Evolutionary conservation across 2,329 filamentous ascomycete species (phyloP), one percentile per base, ranked within the genome.

Genomic region (Trichoderma atroviride): DNA sequence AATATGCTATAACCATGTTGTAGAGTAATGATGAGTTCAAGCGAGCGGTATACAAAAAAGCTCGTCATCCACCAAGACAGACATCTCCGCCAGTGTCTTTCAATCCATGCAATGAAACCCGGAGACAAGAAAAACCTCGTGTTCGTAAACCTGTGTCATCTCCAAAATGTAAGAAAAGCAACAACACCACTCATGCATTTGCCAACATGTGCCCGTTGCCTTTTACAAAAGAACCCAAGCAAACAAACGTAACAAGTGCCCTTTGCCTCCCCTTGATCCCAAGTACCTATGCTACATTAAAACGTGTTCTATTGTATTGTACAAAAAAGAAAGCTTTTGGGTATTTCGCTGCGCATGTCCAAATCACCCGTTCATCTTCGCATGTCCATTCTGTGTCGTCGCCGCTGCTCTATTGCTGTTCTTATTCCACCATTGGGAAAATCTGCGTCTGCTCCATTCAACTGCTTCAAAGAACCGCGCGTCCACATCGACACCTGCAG

Each of bases 401-500:
- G 40, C n/a, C 33, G 22, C 24, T 11, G 24, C 57, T 16, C 29
- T 27, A n/a, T 52, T 22, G 5, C n/a, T 67, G 22, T 58, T 67
- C 40, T 9, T 16, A 6, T 37, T 6, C 63, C 64, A 67, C 22
- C 14, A 50, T 5, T 47, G 35, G 10, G 63, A 29, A 16, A 50
- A 59, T 57, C 22, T 35, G 29, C 72, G 40, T 58, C 65, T 71
- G 19, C 47, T 64, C 67, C 73, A 73, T 16, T 63, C 66, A 66
- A 74, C 74, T 6, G 69, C 73, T 35, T 70, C 50, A 40, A 66
- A 56, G 62, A 78, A 72, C 24, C 68, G 59, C 58, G 66, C 74
- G 64, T 81, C 80, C 13, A 81, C 77, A 50, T 82, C 79, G 2
- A 82, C 72, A 1, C 81, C 81, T 0, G 53, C 71, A 0, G 72